phyloP scores from a whole-genome alignment of 1,284 basidiomycete species.

The Cutaneotrichosporon dermatis region DNA sequence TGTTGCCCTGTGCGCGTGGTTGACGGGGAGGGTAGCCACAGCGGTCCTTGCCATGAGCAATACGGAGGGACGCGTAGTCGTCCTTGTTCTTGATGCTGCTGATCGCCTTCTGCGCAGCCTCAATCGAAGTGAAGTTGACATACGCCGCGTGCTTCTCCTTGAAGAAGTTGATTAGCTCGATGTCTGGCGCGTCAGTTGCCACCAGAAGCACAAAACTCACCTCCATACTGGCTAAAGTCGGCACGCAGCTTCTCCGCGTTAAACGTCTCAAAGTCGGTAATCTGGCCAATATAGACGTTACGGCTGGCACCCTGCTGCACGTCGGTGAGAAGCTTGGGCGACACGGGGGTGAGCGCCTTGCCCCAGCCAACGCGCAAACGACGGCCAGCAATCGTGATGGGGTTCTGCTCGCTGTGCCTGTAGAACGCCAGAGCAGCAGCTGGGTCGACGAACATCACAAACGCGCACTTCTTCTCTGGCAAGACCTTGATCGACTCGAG shows the following conservation, averaged over 20 bases:
- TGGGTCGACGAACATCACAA: slow-evolving; percentile 85
- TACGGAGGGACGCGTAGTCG: slow-evolving; percentile 73
- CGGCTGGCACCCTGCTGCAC: slow-evolving; percentile 86
- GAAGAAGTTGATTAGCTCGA: slow-evolving; percentile 90
- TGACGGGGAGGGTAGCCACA: slow-evolving; percentile 58
- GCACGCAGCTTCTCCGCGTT: slow-evolving; percentile 76
- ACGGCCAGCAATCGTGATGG: slow-evolving; percentile 81
- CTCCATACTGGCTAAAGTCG: slow-evolving; percentile 87
- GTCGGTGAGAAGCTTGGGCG: slow-evolving; percentile 68
- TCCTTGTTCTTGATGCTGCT: slow-evolving; percentile 77
- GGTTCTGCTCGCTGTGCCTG: slow-evolving; percentile 80
- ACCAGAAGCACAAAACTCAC: slow-evolving; percentile 28
- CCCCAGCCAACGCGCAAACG: slow-evolving; percentile 94
- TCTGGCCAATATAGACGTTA: slow-evolving; percentile 89
- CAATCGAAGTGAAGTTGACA: slow-evolving; percentile 88
- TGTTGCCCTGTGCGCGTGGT: slow-evolving; percentile 13
- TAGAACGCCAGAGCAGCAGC: slow-evolving; percentile 85
- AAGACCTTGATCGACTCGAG: slow-evolving; percentile 20
- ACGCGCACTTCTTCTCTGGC: slow-evolving; percentile 50
- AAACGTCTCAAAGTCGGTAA: slow-evolving; percentile 86
- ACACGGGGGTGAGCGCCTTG: slow-evolving; percentile 78
- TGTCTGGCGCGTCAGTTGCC: slow-evolving; percentile 51
- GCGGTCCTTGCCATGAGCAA: slow-evolving; percentile 89
- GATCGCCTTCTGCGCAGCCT: slow-evolving; percentile 91
- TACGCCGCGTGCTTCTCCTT: slow-evolving; percentile 96